Evolutionary conservation across 140 eudicot genomes (phyloP).

Genomic region (Anethum foeniculum): DNA sequence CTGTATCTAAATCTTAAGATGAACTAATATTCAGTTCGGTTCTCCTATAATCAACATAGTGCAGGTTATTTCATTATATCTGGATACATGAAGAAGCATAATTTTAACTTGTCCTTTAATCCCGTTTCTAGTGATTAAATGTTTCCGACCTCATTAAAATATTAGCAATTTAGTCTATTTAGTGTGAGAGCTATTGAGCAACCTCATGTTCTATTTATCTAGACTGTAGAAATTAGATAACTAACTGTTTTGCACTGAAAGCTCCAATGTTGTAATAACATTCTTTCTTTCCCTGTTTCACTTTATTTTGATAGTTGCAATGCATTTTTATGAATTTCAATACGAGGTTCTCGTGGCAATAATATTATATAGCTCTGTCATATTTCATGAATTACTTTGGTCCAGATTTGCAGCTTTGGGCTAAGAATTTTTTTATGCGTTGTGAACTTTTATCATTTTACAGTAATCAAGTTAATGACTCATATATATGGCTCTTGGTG

Average conservation of each 20-base stretch:
- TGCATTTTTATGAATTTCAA: background rate
- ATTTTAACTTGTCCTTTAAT: background rate
- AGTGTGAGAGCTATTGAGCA: background rate
- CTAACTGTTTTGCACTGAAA: background rate
- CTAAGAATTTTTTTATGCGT: background rate
- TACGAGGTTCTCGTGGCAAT: background rate
- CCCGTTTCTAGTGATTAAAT: background rate
- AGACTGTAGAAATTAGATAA: background rate
- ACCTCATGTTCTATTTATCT: background rate
- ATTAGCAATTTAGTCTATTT: background rate
- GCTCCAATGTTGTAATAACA: background rate
- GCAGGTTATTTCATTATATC: background rate
- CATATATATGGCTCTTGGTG: constrained; percentile 9
- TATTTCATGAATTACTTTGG: background rate
- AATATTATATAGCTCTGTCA: background rate
- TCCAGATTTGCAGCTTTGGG: background rate
- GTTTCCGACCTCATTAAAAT: background rate
- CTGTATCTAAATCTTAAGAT: background rate
- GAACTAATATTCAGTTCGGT: background rate
- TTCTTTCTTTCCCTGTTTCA: background rate
- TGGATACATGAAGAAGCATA: background rate
- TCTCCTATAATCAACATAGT: background rate
- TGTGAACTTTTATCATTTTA: background rate
- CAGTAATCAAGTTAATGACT: background rate
- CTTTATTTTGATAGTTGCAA: background rate